phyloP scores from a whole-genome alignment of 441 rosid species.

The Jatropha podagrica region DNA sequence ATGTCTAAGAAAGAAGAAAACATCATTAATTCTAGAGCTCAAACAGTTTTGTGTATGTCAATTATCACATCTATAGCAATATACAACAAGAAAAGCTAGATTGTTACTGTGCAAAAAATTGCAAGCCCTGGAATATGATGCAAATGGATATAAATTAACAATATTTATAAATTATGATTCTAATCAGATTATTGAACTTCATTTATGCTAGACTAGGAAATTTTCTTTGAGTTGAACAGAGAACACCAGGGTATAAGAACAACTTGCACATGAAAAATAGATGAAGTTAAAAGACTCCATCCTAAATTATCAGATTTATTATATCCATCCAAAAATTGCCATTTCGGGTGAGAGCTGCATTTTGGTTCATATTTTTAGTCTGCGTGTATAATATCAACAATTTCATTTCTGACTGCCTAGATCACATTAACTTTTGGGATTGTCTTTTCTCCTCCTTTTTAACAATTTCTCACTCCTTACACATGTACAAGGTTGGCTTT shows the following conservation, averaged over 20 bases:
- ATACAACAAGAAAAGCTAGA: not conserved
- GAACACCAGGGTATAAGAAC: not conserved
- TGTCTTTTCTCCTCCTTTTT: not conserved
- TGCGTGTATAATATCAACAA: not conserved
- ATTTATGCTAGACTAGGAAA: not conserved
- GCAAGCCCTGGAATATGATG: not conserved
- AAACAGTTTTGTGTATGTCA: not conserved
- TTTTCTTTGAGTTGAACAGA: not conserved
- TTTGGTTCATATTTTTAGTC: not conserved
- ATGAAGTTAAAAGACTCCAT: not conserved
- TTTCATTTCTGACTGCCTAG: not conserved
- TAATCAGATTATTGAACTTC: not conserved
- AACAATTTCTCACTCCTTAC: not conserved
- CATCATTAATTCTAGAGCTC: not conserved
- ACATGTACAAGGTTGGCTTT: not conserved
- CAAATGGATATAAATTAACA: not conserved
- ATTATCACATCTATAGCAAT: not conserved
- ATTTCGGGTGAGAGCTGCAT: not conserved
- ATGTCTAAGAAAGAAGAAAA: not conserved
- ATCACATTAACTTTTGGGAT: not conserved
- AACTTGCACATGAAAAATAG: not conserved
- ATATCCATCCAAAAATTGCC: slow-evolving; percentile 1
- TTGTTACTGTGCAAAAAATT: not conserved
- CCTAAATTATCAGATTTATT: not conserved
- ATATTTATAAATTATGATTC: not conserved